Conservation (phyloP, 2,329 filamentous ascomycete genomes). For the Cladorrhinum sp. region DNA sequence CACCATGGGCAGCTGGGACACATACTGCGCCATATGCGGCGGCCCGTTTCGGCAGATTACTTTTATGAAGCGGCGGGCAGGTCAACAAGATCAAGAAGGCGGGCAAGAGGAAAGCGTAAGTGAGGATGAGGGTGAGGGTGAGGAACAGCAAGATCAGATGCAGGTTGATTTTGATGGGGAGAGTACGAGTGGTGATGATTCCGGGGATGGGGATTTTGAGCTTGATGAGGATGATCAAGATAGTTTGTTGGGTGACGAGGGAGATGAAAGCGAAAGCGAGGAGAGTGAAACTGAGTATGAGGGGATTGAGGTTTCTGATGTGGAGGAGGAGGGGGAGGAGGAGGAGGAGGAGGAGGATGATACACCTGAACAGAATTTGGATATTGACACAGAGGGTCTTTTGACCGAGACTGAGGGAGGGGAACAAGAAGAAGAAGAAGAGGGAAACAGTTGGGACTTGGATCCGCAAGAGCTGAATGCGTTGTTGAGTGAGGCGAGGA, state of each 20-base stretch:
- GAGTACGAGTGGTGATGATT: not conserved
- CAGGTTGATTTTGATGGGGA: not conserved
- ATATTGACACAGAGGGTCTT: not conserved
- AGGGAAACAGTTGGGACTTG: not conserved
- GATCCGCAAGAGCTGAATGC: not conserved
- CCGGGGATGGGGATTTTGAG: not conserved
- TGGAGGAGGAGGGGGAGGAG: not conserved
- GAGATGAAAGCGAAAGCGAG: not conserved
- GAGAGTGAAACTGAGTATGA: not conserved
- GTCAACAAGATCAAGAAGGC: not conserved
- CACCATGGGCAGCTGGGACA: not conserved
- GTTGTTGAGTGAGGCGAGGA: not conserved
- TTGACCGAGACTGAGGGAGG: too few relatives aligned
- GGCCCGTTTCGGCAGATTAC: not conserved
- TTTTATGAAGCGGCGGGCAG: not conserved
- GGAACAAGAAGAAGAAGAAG: not conserved
- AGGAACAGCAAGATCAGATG: not conserved
- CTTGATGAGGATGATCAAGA: not conserved
- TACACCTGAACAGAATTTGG: too few relatives aligned
- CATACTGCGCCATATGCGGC: conserved; percentile 7
- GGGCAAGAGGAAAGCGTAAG: not conserved
- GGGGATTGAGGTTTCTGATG: not conserved
- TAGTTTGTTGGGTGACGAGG: not conserved
- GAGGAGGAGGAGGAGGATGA: not conserved
- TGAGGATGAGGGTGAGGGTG: not conserved